A percentile compares a stretch with the other conserved stretches of the same genome.
phyloP scores from a whole-genome alignment of 2,329 filamentous ascomycete species.

The Cytospora paraplurivora region DNA sequence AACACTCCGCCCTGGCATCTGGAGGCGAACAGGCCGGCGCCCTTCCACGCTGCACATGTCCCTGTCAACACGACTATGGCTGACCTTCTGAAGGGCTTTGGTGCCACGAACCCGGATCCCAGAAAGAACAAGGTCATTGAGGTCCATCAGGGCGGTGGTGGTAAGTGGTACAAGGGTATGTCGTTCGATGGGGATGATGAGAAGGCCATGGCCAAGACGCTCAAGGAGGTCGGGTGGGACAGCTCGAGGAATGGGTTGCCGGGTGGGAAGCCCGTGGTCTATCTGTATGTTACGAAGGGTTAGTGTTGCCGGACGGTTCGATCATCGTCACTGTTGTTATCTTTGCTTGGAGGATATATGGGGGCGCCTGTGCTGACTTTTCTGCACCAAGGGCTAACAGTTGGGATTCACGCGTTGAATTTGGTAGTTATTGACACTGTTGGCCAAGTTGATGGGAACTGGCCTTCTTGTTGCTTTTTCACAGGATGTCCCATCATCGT shows the following conservation, averaged over 20 bases:
- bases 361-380: not conserved
- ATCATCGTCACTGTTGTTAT: not conserved
- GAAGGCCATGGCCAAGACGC: constrained; percentile 49
- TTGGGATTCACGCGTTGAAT: not conserved
- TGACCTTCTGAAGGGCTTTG: constrained; percentile 61
- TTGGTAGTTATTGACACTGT: not conserved
- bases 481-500: not conserved
- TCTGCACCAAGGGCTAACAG: not conserved
- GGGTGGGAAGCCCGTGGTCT: constrained; percentile 58
- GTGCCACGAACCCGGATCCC: constrained; percentile 52
- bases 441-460: not conserved
- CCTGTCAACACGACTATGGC: constrained; percentile 55
- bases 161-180: constrained; percentile 61
- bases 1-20: constrained; percentile 56
- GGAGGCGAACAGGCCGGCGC: constrained; percentile 43
- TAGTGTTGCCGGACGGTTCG: constrained; percentile 33
- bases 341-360: not conserved
- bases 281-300: constrained; percentile 60
- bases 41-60: constrained; percentile 54
- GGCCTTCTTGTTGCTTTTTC: not conserved
- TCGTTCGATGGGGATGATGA: constrained; percentile 53
- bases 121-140: constrained; percentile 62
- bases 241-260: constrained; percentile 48
- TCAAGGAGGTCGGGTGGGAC: constrained; percentile 64
- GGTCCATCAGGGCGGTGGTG: constrained; percentile 56